Base-by-base conservation (phyloP, 192 early-diverging fungal species). In the Coemansia sp. region DNA sequence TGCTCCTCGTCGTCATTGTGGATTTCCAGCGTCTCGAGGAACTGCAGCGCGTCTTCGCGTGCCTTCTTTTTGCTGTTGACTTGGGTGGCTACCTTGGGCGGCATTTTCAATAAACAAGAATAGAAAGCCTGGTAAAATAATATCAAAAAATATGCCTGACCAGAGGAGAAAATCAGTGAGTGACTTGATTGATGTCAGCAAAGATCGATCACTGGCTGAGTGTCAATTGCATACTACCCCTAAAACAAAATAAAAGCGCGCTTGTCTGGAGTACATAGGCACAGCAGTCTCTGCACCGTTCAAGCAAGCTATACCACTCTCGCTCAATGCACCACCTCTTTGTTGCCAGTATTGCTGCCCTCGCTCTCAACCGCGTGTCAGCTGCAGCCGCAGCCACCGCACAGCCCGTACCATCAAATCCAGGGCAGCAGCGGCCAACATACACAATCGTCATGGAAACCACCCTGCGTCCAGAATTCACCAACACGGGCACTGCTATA, bases 11-110 rank as follows among this genome's bases (percentile, higher is more conserved):
- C 36, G 32, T 67, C 68, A 44, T 70, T 66, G 26, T 53, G 56
- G 27, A 75, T 67, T n/a, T 70, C 68, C 32, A 81, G 50, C 1
- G 68, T 75, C 37, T 81, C 73, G 10, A 81, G 73, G 50, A 81
- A 81, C 39, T 74, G 61, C 58, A 81, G 60, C n/a, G 70, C 78
- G 39, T 75, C 78, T 40, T 81, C 78, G 48, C 73, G 73, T 12
- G 78, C 78, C 65, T 76, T 75, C 54, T 74, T 74, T 44, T 79
- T 79, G 55, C 32, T 59, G 36, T 57, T 64, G 7, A 54, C 17
- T 1, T 67, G 61, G 24, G 34, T 48, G 58, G 50, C 65, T 1
- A 52, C 41, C 42, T 67, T 68, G 18, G 68, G 57, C 14, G 76
- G 43, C 76, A 78, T 78, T 53, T n/a, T 19, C 17, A 9, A 11